Evolutionary conservation across 148 eudicot genomes (phyloP).

Genomic region (Camellia japonica): DNA sequence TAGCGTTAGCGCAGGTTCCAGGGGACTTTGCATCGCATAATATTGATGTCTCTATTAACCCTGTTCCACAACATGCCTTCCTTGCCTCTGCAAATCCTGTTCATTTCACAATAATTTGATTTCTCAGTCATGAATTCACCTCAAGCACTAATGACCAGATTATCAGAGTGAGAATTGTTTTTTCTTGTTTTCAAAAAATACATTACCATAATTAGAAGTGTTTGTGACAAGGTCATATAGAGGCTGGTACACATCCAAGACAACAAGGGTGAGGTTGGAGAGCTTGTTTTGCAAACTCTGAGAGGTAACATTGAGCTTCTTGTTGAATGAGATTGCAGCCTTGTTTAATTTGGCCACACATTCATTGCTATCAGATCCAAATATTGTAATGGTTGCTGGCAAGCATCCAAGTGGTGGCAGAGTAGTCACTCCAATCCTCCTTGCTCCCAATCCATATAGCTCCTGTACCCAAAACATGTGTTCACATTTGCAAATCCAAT

Average conservation of each 20-base stretch:
- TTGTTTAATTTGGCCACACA: conserved; percentile 53
- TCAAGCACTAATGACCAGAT: no score
- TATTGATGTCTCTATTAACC: conserved; percentile 64
- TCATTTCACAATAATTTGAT: background rate
- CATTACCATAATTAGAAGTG: conserved; percentile 51
- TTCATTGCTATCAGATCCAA: conserved; percentile 46
- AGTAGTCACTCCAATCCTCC: conserved; percentile 59
- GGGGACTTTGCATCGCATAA: conserved; percentile 63
- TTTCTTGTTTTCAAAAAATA: no score
- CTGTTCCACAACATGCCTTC: conserved; percentile 85
- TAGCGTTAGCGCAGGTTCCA: conserved; percentile 78
- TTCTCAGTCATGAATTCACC: background rate
- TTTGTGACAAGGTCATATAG: conserved; percentile 42
- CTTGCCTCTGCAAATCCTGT: conserved; percentile 85
- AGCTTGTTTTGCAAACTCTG: conserved; percentile 38
- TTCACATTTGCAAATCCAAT: background rate
- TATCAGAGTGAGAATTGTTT: no score
- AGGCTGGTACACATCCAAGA: conserved; percentile 60
- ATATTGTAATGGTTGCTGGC: conserved; percentile 63
- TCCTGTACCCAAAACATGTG: conserved; percentile 31
- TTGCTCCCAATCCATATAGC: conserved; percentile 56
- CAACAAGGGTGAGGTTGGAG: conserved; percentile 49
- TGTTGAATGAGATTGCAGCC: conserved; percentile 49
- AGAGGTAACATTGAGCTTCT: conserved; percentile 54
- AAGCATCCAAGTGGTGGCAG: conserved; percentile 66